Base-by-base conservation (phyloP, 352 stramenopile genomes). In the Phytopythium helicoides region DNA sequence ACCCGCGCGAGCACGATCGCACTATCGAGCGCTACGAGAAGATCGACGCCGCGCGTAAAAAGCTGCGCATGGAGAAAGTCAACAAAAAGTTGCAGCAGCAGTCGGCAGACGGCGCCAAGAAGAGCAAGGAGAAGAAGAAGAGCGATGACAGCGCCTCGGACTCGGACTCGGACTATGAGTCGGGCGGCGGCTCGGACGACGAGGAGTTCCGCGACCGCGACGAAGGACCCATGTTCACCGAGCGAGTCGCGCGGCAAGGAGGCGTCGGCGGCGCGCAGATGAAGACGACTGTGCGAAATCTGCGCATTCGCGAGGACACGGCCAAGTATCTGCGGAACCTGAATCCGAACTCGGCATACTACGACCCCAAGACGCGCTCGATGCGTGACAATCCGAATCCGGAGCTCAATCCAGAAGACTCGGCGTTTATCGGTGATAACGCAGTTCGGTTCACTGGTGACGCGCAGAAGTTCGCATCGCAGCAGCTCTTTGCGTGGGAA, bases 301-400 rank as follows among this genome's bases (percentile, higher is more conserved):
- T 99, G 34, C 92, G 97, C 19, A 99, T 99, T 64, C 92, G 97
- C 51, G 97, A 99, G 71, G 97, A 99, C 68, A 99, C 96, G 38
- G 97, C 97, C 54, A 99, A 99, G 68, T 99, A 99, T 64, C 62
- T 99, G 48, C 81, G 94, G 23, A 99, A 99, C 58, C 76, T 99
- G 19, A 97, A 99, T 74, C 85, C 94, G 9, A 98, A 99, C 64
- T 98, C 91, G 44, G 97, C 97, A 6, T 99, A 98, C 71, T 99
- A 99, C 73, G 97, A 99, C 86, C 97, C 97, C 1, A 99, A 99
- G 74, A 98, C 92, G 36, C 81, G 97, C 26, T 97, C 92, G 3
- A 99, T 99, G 97, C 81, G 97, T 23, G 96, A 98, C 55, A 99
- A 99, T 77, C 97, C 96, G 18, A 97, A 98, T 48, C 97, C 96